These are phyloP conservation scores for Magnusiomyces ingens DNA, from an alignment of 1,139 yeast species.

Conservation along the genomic window DNA sequence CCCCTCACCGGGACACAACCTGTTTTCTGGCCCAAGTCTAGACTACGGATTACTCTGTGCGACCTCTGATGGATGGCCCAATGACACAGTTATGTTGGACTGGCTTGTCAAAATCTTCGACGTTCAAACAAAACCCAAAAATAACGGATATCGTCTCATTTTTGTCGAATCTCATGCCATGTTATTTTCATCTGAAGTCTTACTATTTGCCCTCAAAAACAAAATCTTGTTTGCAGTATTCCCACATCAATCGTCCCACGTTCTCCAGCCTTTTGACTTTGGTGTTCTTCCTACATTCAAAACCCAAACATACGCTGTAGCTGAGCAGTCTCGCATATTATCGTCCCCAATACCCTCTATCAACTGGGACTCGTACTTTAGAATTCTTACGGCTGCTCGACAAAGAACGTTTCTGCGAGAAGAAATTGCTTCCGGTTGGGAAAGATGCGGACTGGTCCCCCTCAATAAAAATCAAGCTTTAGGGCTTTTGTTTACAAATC, in stretches of 20 bases:
- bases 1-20: constrained; percentile 4
- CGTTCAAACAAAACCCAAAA: constrained; percentile 1
- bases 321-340: not conserved
- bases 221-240: constrained; percentile 11
- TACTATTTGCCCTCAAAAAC: constrained; percentile 13
- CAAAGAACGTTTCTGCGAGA: not conserved
- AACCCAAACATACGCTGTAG: not conserved
- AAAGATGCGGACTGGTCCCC: not conserved
- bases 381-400: not conserved
- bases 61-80: constrained; percentile 12
- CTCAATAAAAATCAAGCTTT: not conserved
- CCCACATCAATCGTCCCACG: constrained; percentile 7
- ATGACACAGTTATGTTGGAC: constrained; percentile 9
- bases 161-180: constrained; percentile 10
- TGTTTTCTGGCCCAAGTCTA: constrained; percentile 2
- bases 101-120: constrained; percentile 14
- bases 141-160: constrained; percentile 7
- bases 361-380: not conserved
- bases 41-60: constrained; percentile 9
- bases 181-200: constrained; percentile 12
- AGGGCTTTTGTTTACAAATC: too few species aligned
- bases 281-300: not conserved
- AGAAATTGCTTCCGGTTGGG: not conserved
- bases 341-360: not conserved
- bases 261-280: constrained; percentile 6